Conservation (phyloP, 176 grass and related monocot species). For the Juncus inflexus region DNA sequence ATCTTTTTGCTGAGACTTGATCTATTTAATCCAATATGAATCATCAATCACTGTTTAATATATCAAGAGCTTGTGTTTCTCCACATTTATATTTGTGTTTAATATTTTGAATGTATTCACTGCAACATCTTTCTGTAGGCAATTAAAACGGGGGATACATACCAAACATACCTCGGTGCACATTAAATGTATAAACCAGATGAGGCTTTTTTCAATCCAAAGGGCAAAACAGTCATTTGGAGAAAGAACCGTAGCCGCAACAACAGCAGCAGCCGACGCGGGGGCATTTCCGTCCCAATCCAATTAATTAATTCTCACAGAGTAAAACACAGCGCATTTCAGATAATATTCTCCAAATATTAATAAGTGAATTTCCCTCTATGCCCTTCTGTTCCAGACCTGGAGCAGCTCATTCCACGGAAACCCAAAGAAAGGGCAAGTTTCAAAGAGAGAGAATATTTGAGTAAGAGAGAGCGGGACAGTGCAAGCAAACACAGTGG, state of each 20-base stretch:
- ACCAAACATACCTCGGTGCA: too few relatives aligned
- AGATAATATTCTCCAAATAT: conserved; percentile 40
- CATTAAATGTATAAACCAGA: too few relatives aligned
- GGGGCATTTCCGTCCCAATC: conserved; percentile 24
- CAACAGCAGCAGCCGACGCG: conserved; percentile 11
- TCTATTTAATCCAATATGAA: too few relatives aligned
- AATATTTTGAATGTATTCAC: too few relatives aligned
- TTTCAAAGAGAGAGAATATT: conserved; percentile 8
- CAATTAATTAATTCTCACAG: conserved; percentile 29
- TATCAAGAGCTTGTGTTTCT: not conserved
- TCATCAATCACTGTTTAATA: too few relatives aligned
- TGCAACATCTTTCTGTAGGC: too few relatives aligned
- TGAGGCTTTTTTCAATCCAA: too few relatives aligned
- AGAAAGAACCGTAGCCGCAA: conserved; percentile 17
- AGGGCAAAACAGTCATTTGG: conserved; percentile 42
- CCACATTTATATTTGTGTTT: too few relatives aligned
- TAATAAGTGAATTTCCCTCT: conserved; percentile 29
- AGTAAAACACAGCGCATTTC: conserved; percentile 27
- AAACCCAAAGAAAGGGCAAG: conserved; percentile 27
- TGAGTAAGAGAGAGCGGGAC: conserved; percentile 11
- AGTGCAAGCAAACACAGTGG: conserved; percentile 16
- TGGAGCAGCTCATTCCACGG: conserved; percentile 18
- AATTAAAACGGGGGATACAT: too few relatives aligned
- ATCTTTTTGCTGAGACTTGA: too few relatives aligned
- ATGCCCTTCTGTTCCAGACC: conserved; percentile 30